Conservation (phyloP, 108 stramenopile genomes). For the Nannochloropsis gaditana region DNA sequence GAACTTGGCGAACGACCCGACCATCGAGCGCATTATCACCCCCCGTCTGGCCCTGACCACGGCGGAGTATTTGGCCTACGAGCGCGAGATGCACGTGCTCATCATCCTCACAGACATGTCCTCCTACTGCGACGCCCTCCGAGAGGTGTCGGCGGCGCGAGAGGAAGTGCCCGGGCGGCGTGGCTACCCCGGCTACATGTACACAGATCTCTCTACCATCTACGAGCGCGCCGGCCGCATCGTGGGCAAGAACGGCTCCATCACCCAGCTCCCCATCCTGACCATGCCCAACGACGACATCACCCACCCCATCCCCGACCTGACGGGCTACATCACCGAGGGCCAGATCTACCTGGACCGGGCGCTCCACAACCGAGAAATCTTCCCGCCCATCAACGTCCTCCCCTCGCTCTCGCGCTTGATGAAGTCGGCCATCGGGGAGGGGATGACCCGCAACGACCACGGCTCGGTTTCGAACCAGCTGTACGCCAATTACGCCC, state of each 20-base stretch:
- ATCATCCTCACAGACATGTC: conserved; percentile 99
- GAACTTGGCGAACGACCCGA: conserved; percentile 99
- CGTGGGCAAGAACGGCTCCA: conserved; percentile 94
- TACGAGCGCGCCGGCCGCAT: conserved; percentile 99
- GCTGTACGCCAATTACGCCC: conserved; percentile 97
- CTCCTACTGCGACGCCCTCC: conserved; percentile 97
- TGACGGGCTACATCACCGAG: conserved; percentile 99
- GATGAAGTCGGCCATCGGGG: conserved; percentile 99
- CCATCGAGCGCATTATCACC: conserved; percentile 99
- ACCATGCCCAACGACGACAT: conserved; percentile 99
- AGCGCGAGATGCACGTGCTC: conserved; percentile 97
- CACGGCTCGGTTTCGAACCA: conserved; percentile 98
- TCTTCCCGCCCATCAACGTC: conserved; percentile 99
- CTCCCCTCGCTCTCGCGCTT: conserved; percentile 95
- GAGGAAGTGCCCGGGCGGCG: conserved; percentile 99
- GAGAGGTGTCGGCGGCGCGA: conserved; percentile 94
- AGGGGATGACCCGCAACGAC: conserved; percentile 92
- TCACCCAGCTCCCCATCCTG: conserved; percentile 98
- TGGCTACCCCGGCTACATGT: conserved; percentile 99
- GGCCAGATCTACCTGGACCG: conserved; percentile 98
- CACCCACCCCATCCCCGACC: conserved; percentile 99
- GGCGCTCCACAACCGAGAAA: conserved; percentile 93
- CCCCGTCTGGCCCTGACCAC: conserved; percentile 91
- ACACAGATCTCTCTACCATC: conserved; percentile 98
- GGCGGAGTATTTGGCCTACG: conserved; percentile 96